Base-by-base conservation (phyloP, 768 basidiomycete genomes). In the Amanita brunnescens region DNA sequence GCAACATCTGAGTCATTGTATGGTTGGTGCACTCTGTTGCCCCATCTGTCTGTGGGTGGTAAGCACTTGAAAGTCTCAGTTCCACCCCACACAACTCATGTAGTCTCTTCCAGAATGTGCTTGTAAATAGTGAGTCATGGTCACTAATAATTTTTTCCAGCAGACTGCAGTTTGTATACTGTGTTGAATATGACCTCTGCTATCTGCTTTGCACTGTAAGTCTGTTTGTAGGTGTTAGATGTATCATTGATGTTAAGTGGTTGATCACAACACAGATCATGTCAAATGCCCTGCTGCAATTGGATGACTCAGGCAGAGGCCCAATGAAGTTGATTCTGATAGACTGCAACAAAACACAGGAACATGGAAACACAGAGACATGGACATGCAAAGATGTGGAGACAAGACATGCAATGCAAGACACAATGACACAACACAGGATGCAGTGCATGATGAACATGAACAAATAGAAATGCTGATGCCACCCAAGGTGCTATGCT, bases 61-160 rank as follows among this genome's bases (percentile, higher is more conserved):
- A 34, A 9, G 33, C 33, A 9, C n/a, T n/a, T n/a, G n/a, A n/a
- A n/a, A n/a, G n/a, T n/a, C n/a, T n/a, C n/a, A n/a, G n/a, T n/a
- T n/a, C n/a, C n/a, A n/a, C n/a, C n/a, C n/a, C n/a, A n/a, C n/a
- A n/a, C n/a, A 59, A 58, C 35, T 54, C 39, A 51, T 71, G 59
- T 0, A 76, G 55, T 6, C 62, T 58, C 7, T 48, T 43, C 76
- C 74, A 77, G 53, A 76, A 76, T 0, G 39, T 48, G n/a, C 70
- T 70, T 0, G 71, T 76, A 56, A 76, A 78, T 3, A 71, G 55
- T 0, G 64, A 54, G 49, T 75, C 73, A 0, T 71, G 55, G 48
- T 77, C 73, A 12, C 66, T 70, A 0, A 77, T 59, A 1, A 78
- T 72, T 0, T 49, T 21, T 1, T 55, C 50, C 0, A 70, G 74